These are phyloP conservation scores for Podila epigama DNA, from an alignment of 192 early-diverging fungal genomes.

Conservation along the genomic window DNA sequence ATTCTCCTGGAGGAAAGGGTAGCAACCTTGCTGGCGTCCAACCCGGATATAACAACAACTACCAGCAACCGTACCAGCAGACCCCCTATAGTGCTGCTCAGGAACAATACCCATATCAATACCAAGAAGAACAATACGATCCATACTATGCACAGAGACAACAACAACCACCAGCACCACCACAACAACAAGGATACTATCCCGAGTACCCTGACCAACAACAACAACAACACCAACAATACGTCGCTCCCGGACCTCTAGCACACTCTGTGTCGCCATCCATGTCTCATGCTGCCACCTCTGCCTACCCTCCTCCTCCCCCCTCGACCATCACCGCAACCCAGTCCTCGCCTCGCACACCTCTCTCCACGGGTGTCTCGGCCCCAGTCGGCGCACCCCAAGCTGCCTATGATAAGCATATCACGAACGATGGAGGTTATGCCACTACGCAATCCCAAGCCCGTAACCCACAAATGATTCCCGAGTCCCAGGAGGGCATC, in stretches of 20 bases:
- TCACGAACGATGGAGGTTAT: slow-evolving; percentile 7
- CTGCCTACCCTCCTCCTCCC: slow-evolving; percentile 14
- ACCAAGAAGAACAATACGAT: slow-evolving; percentile 18
- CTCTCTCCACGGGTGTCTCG: neutral
- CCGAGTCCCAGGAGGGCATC: slow-evolving; percentile 8
- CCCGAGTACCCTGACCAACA: slow-evolving; percentile 7
- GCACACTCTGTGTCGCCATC: slow-evolving; percentile 24
- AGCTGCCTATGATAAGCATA: slow-evolving; percentile 9
- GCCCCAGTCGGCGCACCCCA: neutral
- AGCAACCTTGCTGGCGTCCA: neutral
- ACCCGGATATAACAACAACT: slow-evolving; percentile 15
- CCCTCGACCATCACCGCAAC: neutral
- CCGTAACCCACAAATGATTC: slow-evolving; percentile 21
- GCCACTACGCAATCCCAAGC: slow-evolving; percentile 1
- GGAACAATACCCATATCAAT: slow-evolving; percentile 20
- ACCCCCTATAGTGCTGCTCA: slow-evolving; percentile 25
- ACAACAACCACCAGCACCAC: neutral
- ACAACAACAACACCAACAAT: slow-evolving; percentile 3
- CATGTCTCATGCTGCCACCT: slow-evolving; percentile 19
- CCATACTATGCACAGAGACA: slow-evolving; percentile 21
- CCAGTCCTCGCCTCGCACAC: slow-evolving; percentile 8
- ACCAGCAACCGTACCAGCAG: slow-evolving; percentile 22
- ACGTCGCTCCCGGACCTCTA: neutral
- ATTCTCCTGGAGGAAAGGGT: neutral
- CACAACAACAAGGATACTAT: slow-evolving; percentile 4